A percentile compares a stretch with the other conserved stretches of the same genome.
Evolutionary conservation across 768 basidiomycete genomes (phyloP).

Genomic region (Lanmaoa pseudosensibilis): DNA sequence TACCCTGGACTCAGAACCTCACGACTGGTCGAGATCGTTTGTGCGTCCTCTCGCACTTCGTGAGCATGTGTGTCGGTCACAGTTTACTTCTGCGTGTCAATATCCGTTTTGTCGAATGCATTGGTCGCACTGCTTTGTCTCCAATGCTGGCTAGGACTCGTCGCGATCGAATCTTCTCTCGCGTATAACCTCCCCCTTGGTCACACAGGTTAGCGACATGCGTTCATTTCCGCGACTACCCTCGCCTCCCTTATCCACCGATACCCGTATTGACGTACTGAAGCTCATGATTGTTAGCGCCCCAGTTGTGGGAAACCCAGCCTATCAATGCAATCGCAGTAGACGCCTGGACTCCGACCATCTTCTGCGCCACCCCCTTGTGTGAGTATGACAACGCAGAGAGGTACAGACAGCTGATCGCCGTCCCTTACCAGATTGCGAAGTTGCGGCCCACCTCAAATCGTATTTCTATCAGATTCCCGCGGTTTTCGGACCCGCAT

Average conservation of each 20-base stretch:
- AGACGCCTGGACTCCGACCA: slow-evolving; percentile 4
- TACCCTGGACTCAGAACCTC: neutral
- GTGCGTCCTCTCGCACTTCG: neutral
- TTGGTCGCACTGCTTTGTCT: neutral
- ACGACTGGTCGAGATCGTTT: neutral
- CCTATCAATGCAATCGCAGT: slow-evolving; percentile 1
- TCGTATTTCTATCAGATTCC: slow-evolving; percentile 4
- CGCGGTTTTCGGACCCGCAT: slow-evolving; percentile 16
- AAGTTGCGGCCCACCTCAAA: neutral
- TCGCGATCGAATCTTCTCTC: slow-evolving; percentile 8
- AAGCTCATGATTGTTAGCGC: neutral
- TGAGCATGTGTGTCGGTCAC: neutral
- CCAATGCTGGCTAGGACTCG: neutral
- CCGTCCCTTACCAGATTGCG: slow-evolving; percentile 18
- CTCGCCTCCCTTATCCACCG: neutral
- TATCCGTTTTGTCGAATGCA: slow-evolving; percentile 2
- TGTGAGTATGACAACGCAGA: slow-evolving; percentile 20
- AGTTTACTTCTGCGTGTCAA: neutral
- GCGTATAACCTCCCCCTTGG: slow-evolving; percentile 16
- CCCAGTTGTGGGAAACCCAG: slow-evolving; percentile 4
- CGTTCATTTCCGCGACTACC: slow-evolving; percentile 25
- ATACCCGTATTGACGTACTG: slow-evolving; percentile 21
- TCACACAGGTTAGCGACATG: slow-evolving; percentile 9
- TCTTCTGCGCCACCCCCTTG: slow-evolving; percentile 20
- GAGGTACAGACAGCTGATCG: slow-evolving; percentile 28